Conservation (phyloP, 805 yeast genomes). For the Soucietia sequanensis region DNA sequence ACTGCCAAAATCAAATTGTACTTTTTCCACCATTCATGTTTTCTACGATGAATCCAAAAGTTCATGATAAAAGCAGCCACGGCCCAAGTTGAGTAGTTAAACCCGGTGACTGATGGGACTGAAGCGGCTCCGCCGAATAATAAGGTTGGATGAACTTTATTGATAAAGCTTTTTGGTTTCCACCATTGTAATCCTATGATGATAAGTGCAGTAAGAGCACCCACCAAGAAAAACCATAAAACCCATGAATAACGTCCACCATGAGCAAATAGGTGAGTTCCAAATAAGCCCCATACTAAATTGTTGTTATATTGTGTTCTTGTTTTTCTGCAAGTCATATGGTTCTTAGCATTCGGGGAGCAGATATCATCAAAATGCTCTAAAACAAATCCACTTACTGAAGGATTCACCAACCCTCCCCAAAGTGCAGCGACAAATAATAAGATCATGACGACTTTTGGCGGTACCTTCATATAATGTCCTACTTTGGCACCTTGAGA, state of each 20-base stretch:
- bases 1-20: constrained; percentile 9
- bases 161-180: background rate
- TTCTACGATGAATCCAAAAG: constrained; percentile 8
- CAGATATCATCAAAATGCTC: constrained; percentile 8
- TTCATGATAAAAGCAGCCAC: constrained; percentile 6
- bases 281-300: constrained; percentile 14
- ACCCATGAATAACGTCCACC: constrained; percentile 12
- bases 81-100: constrained; percentile 10
- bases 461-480: constrained; percentile 14
- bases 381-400: constrained; percentile 7
- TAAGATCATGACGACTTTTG: constrained; percentile 7
- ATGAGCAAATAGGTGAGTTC: constrained; percentile 8
- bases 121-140: constrained; percentile 9
- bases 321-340: constrained; percentile 10
- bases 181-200: constrained; percentile 1
- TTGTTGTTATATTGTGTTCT: constrained; percentile 9
- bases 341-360: constrained; percentile 7
- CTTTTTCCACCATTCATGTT: constrained; percentile 11
- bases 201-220: constrained; percentile 4
- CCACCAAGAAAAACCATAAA: constrained; percentile 11
- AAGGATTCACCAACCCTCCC: constrained; percentile 7
- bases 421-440: constrained; percentile 8
- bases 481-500: constrained; percentile 11
- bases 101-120: constrained; percentile 10
- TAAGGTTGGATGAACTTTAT: constrained; percentile 7